Conservation (phyloP, 1,284 basidiomycete genomes). For the Phylloporus gajari region DNA sequence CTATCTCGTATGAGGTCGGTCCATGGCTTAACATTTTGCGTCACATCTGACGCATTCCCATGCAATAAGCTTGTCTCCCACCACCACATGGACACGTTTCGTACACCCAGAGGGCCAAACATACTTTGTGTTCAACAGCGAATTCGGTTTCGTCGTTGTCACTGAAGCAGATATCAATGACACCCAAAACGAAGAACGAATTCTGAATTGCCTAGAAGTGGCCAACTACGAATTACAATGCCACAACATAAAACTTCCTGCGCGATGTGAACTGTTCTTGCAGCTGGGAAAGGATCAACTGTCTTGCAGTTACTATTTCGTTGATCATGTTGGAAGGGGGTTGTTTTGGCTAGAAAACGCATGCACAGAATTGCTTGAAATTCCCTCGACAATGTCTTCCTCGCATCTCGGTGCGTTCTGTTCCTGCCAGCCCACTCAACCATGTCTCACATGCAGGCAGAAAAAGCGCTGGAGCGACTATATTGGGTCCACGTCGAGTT, state of each 20-base stretch:
- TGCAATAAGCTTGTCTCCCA: constrained; percentile 11
- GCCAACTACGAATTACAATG: constrained; percentile 44
- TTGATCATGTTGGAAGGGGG: constrained; percentile 55
- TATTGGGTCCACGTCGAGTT: constrained; percentile 70
- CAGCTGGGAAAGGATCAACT: constrained; percentile 50
- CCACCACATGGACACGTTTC: constrained; percentile 49
- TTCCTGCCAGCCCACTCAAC: background rate
- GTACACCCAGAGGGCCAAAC: constrained; percentile 65
- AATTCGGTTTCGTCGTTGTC: constrained; percentile 48
- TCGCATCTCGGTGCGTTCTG: constrained; percentile 59
- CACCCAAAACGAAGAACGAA: constrained; percentile 41
- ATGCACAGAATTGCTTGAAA: constrained; percentile 52
- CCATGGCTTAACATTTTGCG: too few species aligned
- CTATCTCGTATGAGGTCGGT: constrained; percentile 15
- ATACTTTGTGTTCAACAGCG: constrained; percentile 52
- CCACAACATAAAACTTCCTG: constrained; percentile 46
- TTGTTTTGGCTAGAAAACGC: constrained; percentile 63
- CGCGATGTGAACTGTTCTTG: constrained; percentile 60
- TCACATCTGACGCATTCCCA: background rate
- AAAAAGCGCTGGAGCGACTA: constrained; percentile 54
- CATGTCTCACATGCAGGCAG: constrained; percentile 44
- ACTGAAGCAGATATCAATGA: constrained; percentile 61
- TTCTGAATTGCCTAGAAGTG: constrained; percentile 46
- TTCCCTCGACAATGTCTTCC: constrained; percentile 55
- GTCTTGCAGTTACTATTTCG: constrained; percentile 65